Base-by-base conservation (phyloP, 2,329 filamentous ascomycete species). In the Talaromyces amestolkiae region DNA sequence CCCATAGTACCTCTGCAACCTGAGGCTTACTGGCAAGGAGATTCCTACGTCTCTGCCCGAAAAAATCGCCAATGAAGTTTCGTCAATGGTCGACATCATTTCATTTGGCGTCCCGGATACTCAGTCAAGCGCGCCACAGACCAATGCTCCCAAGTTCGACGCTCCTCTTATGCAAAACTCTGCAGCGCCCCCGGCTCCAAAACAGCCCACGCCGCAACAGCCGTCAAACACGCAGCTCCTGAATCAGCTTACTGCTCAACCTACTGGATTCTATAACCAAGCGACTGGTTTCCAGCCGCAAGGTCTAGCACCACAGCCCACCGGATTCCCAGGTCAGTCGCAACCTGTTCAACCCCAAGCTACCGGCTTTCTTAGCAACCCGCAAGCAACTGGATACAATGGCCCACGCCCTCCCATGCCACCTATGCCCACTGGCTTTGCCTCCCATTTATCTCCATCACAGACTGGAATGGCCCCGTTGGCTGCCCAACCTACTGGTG, bases 41-140 rank as follows among this genome's bases (percentile, higher is more conserved):
- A 79, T 99, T 27, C 95, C 95, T 0, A 74, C 84, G 1, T 78
- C 75, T 6, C 83, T 99, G 10, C 95, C 95, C 0, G 93, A 97
- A 37, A 90, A 87, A 66, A 89, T 99, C 69, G 91, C 89, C 81
- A 99, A 99, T 73, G 95, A 99, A 78, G 95, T 99, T 19, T 98
- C 94, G 3, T 97, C 95, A 79, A 98, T 99, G 93, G 95, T 99
- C 47, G 95, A 99, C 75, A 99, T 99, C 65, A 99, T 99, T 75
- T 97, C 93, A 66, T 99, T 99, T 76, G 92, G 90, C 70, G 86
- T 97, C 27, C 88, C 87, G 0, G 95, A 99, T 69, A 90, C 94
- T 33, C 82, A 81, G 45, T 15, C 61, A 41, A 82, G 80, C 15
- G 24, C 27, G 22, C 79, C 85, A n/a, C 80, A 83, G 63, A 86